Conservation (phyloP, 2,329 filamentous ascomycete genomes). For the Chaetothyriales sp. region DNA sequence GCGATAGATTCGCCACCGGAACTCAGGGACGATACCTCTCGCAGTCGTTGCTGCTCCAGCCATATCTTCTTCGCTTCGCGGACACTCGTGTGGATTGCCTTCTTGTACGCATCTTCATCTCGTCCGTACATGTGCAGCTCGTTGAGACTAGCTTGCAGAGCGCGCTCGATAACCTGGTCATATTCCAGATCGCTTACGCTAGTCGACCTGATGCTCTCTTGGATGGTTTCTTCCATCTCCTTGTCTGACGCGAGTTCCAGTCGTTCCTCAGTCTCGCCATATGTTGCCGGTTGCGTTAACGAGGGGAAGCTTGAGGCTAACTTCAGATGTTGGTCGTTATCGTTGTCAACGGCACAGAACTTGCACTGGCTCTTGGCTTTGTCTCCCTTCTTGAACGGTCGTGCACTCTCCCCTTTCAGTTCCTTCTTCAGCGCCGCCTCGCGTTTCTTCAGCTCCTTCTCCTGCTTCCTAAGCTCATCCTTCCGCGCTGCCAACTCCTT, state of each 20-base stretch:
- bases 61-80: slow-evolving; percentile 12
- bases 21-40: slow-evolving; percentile 3
- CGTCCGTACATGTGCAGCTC: slow-evolving; percentile 36
- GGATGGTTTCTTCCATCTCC: slow-evolving; percentile 61
- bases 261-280: slow-evolving; percentile 9
- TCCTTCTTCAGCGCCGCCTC: slow-evolving; percentile 18
- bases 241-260: slow-evolving; percentile 32
- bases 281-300: slow-evolving; percentile 6
- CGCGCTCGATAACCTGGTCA: slow-evolving; percentile 57
- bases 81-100: slow-evolving; percentile 19
- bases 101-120: slow-evolving; percentile 21
- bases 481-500: slow-evolving; percentile 34
- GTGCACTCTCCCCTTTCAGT: slow-evolving; percentile 6
- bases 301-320: slow-evolving; percentile 5
- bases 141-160: slow-evolving; percentile 57
- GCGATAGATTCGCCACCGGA: not conserved
- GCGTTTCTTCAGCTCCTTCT: slow-evolving; percentile 15
- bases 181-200: slow-evolving; percentile 56
- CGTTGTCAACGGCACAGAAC: slow-evolving; percentile 15
- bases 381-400: slow-evolving; percentile 8
- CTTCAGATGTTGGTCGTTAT: slow-evolving; percentile 9
- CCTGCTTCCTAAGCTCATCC: slow-evolving; percentile 16
- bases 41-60: slow-evolving; percentile 15
- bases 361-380: slow-evolving; percentile 12
- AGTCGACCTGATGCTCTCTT: slow-evolving; percentile 47